Evolutionary conservation across 2,329 filamentous ascomycete species (phyloP), one percentile per base, ranked within the genome.

Genomic region (Exophiala sp.): DNA sequence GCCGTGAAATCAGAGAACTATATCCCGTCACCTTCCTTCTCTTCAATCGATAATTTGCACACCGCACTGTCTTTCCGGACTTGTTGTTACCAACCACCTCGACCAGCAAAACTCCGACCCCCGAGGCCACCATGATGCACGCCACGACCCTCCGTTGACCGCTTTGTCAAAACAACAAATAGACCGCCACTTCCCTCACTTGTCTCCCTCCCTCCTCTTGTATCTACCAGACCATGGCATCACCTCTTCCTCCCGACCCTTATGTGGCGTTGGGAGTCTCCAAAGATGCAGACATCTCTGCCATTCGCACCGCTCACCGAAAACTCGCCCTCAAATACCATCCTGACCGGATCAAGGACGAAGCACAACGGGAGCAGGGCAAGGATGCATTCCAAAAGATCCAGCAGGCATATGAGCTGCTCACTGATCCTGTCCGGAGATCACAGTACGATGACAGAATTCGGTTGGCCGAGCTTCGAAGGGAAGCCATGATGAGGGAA

Each of bases 321-420:
- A 95, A 94, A 68, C 81, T 94, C 34, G 87, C 88, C 29, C 79
- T 95, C 60, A 88, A 86, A 67, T 90, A 85, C 65, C 90, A 96
- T 61, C 90, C 90, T 27, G 90, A 96, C 74, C 95, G 95, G 71
- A 81, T 95, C 56, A 83, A 88, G 59, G 81, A 95, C 62, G 81
- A 84, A 46, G 74, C 80, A 13, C 73, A 86, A 62, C 94, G 93
- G 69, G 80, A 81, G 52, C 73, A 81, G 60, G 94, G 90, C 67
- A 82, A 86, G 61, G 83, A 88, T 60, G 84, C 95, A 68, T 98
- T 97, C 64, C 89, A 96, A 69, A 83, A 82, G 65, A 87, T 97
- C 27, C 90, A 96, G 67, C 81, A 90, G 62, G 90, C 93, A 43
- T 98, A 95, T 69, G 93, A 97, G 69, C 75, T 93, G 23, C 79